A percentile compares a stretch with the other conserved stretches of the same genome.
These are phyloP conservation scores for Penicillium angulare DNA, from an alignment of 495 filamentous ascomycete genomes.

Conservation along the genomic window DNA sequence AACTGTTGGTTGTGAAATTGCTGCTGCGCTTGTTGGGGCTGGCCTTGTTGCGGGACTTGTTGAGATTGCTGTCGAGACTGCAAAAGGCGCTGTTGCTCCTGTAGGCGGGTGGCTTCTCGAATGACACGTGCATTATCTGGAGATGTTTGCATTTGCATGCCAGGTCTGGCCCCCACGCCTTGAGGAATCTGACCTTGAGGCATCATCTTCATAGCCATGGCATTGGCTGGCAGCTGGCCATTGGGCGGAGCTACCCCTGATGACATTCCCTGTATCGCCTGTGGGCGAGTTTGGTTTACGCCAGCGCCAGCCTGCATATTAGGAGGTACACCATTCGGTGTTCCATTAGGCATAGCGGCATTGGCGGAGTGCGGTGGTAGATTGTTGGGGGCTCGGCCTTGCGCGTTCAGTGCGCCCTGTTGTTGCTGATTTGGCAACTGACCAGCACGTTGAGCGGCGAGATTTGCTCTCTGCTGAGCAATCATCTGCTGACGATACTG, in stretches of 20 bases:
- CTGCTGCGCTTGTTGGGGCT: slow-evolving; percentile 38
- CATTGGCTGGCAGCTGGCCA: slow-evolving; percentile 50
- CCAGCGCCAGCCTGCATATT: slow-evolving; percentile 36
- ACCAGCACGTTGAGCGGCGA: slow-evolving; percentile 43
- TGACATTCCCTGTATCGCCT: slow-evolving; percentile 40
- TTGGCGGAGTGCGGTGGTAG: slow-evolving; percentile 40
- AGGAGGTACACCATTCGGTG: slow-evolving; percentile 38
- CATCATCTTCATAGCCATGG: slow-evolving; percentile 65
- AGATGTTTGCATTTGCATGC: slow-evolving; percentile 55
- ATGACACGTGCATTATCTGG: slow-evolving; percentile 53
- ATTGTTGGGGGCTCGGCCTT: slow-evolving; percentile 36
- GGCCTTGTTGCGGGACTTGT: slow-evolving; percentile 38
- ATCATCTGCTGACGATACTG: slow-evolving; percentile 64
- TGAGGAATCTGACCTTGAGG: slow-evolving; percentile 71
- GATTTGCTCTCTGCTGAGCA: slow-evolving; percentile 55
- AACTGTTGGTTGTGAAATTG: slow-evolving; percentile 45
- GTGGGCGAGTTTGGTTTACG: slow-evolving; percentile 39
- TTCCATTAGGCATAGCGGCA: slow-evolving; percentile 26
- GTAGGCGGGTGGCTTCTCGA: slow-evolving; percentile 61
- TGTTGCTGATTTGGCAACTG: slow-evolving; percentile 44
- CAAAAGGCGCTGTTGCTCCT: slow-evolving; percentile 63
- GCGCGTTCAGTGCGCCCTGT: slow-evolving; percentile 38
- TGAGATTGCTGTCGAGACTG: slow-evolving; percentile 62
- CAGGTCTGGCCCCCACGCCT: slow-evolving; percentile 54
- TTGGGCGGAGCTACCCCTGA: slow-evolving; percentile 33